Conservation (phyloP, 768 basidiomycete species). For the Paxillus ammoniavirescens region DNA sequence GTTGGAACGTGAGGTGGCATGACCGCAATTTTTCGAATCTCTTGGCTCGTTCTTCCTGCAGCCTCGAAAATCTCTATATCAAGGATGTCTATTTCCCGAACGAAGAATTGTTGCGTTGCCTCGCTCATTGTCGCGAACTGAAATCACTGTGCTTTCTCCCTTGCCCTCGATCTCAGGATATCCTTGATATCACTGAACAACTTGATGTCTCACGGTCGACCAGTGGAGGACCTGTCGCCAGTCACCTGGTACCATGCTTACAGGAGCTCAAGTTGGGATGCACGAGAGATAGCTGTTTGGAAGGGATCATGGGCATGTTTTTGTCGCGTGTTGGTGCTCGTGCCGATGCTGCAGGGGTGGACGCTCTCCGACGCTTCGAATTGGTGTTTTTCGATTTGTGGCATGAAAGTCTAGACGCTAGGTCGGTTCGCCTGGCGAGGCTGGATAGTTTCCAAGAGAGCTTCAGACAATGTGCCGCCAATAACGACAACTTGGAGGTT, state of each 20-base stretch:
- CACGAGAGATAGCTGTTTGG: conserved; percentile 10
- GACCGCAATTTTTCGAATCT: conserved; percentile 13
- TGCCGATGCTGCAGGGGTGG: conserved; percentile 1
- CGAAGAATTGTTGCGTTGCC: conserved; percentile 18
- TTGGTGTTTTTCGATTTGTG: conserved; percentile 12
- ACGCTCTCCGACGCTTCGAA: conserved; percentile 7
- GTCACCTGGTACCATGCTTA: conserved; percentile 7
- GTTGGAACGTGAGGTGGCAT: conserved; percentile 4
- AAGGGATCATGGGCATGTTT: conserved; percentile 8
- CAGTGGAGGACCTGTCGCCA: not conserved
- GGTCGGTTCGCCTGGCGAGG: not conserved
- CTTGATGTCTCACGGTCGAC: conserved; percentile 1
- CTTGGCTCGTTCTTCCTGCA: conserved; percentile 13
- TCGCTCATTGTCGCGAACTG: conserved; percentile 12
- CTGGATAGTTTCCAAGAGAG: not conserved
- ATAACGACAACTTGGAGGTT: not conserved
- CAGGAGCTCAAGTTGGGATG: conserved; percentile 16
- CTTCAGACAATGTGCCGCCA: not conserved
- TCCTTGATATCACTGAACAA: conserved; percentile 4
- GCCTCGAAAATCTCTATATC: conserved; percentile 14
- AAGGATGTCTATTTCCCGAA: conserved; percentile 13
- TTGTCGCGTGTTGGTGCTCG: conserved; percentile 7
- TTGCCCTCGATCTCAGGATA: conserved; percentile 15
- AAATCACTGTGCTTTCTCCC: conserved; percentile 13
- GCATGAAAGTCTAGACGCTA: not conserved